phyloP scores from a whole-genome alignment of 2,329 filamentous ascomycete genomes.

The Beauveria sp. region DNA sequence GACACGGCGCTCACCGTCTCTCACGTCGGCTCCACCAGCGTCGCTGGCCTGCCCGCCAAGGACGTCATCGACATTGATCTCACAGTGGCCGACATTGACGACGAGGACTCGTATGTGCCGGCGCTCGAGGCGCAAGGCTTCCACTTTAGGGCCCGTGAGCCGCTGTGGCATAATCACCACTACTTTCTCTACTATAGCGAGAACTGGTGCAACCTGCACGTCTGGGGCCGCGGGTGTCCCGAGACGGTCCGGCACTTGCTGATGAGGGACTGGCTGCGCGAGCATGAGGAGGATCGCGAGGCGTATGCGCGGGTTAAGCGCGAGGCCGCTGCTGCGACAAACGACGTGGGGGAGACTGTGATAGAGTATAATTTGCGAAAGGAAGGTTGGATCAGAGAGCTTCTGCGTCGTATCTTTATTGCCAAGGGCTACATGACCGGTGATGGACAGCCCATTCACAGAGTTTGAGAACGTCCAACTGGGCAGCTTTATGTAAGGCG shows the following conservation, averaged over 20 bases:
- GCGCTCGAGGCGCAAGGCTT: slow-evolving; percentile 32
- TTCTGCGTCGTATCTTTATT: slow-evolving; percentile 18
- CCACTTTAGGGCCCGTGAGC: slow-evolving; percentile 33
- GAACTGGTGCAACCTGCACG: slow-evolving; percentile 33
- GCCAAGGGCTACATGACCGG: slow-evolving; percentile 3
- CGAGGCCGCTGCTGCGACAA: slow-evolving; percentile 22
- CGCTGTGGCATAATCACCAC: slow-evolving; percentile 34
- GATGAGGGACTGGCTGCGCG: slow-evolving; percentile 33
- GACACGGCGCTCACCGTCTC: slow-evolving; percentile 24
- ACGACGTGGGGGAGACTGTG: slow-evolving; percentile 22
- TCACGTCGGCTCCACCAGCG: slow-evolving; percentile 38
- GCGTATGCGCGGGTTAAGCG: slow-evolving; percentile 31
- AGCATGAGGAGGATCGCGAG: slow-evolving; percentile 26
- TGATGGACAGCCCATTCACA: background rate
- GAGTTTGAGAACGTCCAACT: background rate
- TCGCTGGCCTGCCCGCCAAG: slow-evolving; percentile 37
- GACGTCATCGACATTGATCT: slow-evolving; percentile 40
- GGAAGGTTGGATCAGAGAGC: slow-evolving; percentile 27
- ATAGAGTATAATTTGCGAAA: slow-evolving; percentile 32
- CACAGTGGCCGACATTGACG: slow-evolving; percentile 26
- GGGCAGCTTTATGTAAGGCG: background rate
- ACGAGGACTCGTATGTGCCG: slow-evolving; percentile 31
- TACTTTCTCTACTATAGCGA: slow-evolving; percentile 26
- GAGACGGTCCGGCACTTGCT: slow-evolving; percentile 31
- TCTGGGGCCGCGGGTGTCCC: slow-evolving; percentile 30